Evolutionary conservation across 768 basidiomycete species (phyloP), one percentile per base, ranked within the genome.

Genomic region (Boletus rex-veris): DNA sequence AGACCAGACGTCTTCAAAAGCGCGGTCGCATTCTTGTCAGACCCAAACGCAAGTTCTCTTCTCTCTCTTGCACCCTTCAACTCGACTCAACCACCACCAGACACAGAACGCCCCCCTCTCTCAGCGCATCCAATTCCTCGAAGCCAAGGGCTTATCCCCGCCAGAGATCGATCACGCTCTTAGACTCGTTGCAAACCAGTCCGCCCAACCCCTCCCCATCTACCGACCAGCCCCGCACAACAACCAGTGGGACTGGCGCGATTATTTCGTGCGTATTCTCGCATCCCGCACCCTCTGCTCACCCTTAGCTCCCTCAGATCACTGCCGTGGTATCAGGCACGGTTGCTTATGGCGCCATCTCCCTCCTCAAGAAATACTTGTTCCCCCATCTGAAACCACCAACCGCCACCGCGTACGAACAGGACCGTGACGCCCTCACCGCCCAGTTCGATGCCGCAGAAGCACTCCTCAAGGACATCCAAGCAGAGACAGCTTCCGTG

Each of bases 371-470:
- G 88, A 97, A 94, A 83, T 94, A 88, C 70, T 75, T 99, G 16
- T 71, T 90, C 6, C 97, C 97, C 0, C 91, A 97, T 70, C 82
- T 99, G 7, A 83, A 81, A 66, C 95, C 97, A 1, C 96, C 97
- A 4, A 81, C 85, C 0, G 78, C 86, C 3, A 90, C 91, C 18
- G 88, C 92, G 5, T 98, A 98, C 69, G 90, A 96, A 73, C 80
- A 83, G 52, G 93, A 97, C 59, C 84, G 88, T 24, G 83, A 90
- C 62, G 88, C 86, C 0, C 77, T 99, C 52, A 83, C 83, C 8
- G 87, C 88, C 24, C 92, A 96, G 61, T 98, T 94, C 61, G 92
- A 95, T 65, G 89, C 86, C 4, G 90, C 92, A 4, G 90, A 92
- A 64, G 82, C 83, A 1, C 74, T 94, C 11, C 67, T 97, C 37